These are phyloP conservation scores for Vitis amurensis DNA, from an alignment of 164 flowering plant species.

Conservation along the genomic window DNA sequence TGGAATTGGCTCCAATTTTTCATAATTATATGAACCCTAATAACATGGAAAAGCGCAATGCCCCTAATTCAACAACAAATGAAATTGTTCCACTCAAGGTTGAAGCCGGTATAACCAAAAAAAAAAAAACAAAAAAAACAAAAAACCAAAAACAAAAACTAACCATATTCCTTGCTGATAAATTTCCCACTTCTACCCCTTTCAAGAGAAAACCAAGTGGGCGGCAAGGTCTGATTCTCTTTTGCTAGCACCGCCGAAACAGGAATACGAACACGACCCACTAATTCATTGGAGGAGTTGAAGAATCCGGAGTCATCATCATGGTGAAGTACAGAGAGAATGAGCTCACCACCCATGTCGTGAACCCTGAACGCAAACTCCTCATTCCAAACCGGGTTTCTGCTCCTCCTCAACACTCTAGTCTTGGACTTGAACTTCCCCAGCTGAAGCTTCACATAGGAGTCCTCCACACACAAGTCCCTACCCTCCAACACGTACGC, in stretches of 20 bases:
- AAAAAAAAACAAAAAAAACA: not conserved
- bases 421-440: constrained; percentile 63
- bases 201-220: constrained; percentile 77
- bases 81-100: not conserved
- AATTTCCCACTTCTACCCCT: constrained; percentile 36
- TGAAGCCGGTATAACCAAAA: not conserved
- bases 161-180: constrained; percentile 45
- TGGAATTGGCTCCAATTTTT: too few species aligned
- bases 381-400: constrained; percentile 71
- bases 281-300: constrained; percentile 31
- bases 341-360: constrained; percentile 53
- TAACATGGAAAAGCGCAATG: too few species aligned
- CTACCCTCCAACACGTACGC: constrained; percentile 70
- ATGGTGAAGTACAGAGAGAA: constrained; percentile 41
- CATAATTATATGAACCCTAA: too few species aligned
- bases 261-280: constrained; percentile 69
- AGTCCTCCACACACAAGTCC: constrained; percentile 39
- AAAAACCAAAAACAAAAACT: constrained; percentile 16
- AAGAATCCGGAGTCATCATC: constrained; percentile 33
- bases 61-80: too few species aligned
- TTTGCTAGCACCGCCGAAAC: constrained; percentile 41
- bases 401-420: constrained; percentile 33
- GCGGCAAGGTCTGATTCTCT: constrained; percentile 51
- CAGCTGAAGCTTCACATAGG: constrained; percentile 52
- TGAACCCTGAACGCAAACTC: constrained; percentile 70